Evolutionary conservation across 2,329 filamentous ascomycete genomes (phyloP), one percentile per base, ranked within the genome.

Genomic region (Apiospora rasikravindrae): DNA sequence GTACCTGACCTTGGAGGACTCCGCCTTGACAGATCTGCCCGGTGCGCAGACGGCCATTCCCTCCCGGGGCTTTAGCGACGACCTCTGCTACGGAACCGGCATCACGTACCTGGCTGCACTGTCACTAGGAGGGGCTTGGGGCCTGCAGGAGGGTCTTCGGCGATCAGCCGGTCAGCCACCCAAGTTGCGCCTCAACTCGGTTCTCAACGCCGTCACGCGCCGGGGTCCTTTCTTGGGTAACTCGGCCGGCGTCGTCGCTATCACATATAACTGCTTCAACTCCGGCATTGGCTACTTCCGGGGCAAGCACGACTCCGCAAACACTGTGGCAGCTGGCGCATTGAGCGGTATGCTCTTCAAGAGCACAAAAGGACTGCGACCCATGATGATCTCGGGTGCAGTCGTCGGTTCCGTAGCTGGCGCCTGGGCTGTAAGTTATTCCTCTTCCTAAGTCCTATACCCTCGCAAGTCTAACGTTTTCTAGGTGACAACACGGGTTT

Each of bases 31-130:
- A 74, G 92, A 97, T 79, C 89, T 97, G 26, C 95, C 95, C 68
- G 95, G 95, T 79, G 89, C 91, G 73, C 93, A 94, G 81, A 97
- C 96, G 61, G 93, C 95, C 71, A 89, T 99, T 71, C 96, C 97
- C 61, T 98, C 95, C 71, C 92, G 96, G 82, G 96, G 96, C 81
- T 99, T 97, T 91, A 97, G 95, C 73, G 96, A 99, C 81, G 96
- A 99, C 83, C 90, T 99, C 73, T 98, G 96, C 85, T 99, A 99
- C 83, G 96, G 97, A 80, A 97, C 96, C 29, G 96, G 96, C 78
- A 92, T 96, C 74, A 98, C 95, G 80, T 99, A 99, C 82, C 87
- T 99, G 73, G 87, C 93, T n/a, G 96, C 93, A 8, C 86, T 99
- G 78, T 89, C 92, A 53, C 81, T 97, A 76, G 96, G 96, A 82